phyloP scores from a whole-genome alignment of 805 yeast species.

The Nakazawaea holstii region DNA sequence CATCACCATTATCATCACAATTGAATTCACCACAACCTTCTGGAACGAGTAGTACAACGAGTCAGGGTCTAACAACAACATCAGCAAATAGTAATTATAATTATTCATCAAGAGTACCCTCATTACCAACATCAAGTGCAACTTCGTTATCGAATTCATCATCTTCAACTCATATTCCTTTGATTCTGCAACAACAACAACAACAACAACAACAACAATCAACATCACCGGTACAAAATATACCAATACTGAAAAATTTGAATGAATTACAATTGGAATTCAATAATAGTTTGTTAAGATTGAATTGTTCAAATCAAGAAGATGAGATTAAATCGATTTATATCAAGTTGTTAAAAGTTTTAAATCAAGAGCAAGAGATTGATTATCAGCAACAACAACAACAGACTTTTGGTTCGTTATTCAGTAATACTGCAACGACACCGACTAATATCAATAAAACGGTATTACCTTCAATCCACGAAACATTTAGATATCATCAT shows the following conservation, averaged over 20 bases:
- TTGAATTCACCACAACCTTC: conserved; percentile 1
- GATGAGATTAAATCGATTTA: conserved; percentile 9
- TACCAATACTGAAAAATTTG: conserved; percentile 1
- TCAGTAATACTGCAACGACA: background rate
- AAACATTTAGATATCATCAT: conserved; percentile 1
- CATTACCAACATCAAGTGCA: conserved; percentile 3
- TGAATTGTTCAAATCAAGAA: conserved; percentile 8
- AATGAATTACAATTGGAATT: conserved; percentile 12
- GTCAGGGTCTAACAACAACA: background rate
- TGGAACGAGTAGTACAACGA: too few relatives aligned
- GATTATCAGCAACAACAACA: conserved; percentile 1
- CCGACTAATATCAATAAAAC: conserved; percentile 10
- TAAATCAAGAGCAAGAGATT: conserved; percentile 4
- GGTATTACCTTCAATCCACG: conserved; percentile 13
- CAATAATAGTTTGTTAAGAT: conserved; percentile 5
- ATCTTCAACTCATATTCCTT: too few relatives aligned
- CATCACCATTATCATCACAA: background rate
- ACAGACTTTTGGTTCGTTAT: background rate
- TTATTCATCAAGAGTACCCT: conserved; percentile 7
- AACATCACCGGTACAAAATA: background rate
- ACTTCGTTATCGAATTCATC: too few relatives aligned
- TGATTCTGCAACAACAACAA: background rate
- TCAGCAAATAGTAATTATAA: background rate
- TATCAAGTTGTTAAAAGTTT: conserved; percentile 1
- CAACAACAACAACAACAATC: background rate